phyloP scores from a whole-genome alignment of 495 filamentous ascomycete species.

The Cercophora sp. region DNA sequence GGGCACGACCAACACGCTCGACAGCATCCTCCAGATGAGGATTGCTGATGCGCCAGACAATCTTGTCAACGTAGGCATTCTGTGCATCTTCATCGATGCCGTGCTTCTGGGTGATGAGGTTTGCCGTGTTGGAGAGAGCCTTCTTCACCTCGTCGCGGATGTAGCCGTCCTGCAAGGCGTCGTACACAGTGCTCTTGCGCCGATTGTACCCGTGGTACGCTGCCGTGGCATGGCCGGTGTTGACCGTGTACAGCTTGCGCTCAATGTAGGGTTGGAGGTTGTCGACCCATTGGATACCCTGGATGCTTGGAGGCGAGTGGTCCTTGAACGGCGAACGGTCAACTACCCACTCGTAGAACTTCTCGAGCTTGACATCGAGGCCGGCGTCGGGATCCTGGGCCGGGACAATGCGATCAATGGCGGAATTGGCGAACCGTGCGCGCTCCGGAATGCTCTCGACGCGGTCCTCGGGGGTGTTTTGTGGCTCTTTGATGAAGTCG shows the following conservation, averaged over 20 bases:
- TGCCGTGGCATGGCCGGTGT: conserved; percentile 95
- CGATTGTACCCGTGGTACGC: conserved; percentile 89
- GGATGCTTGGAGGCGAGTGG: conserved; percentile 56
- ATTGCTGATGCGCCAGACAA: conserved; percentile 88
- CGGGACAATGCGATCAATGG: conserved; percentile 96
- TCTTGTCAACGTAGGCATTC: conserved; percentile 84
- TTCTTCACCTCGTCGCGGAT: conserved; percentile 72
- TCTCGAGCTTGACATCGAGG: conserved; percentile 90
- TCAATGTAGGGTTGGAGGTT: conserved; percentile 93
- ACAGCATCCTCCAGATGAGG: conserved; percentile 90
- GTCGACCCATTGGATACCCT: conserved; percentile 88
- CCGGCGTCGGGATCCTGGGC: conserved; percentile 73
- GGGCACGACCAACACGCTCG: conserved; percentile 92
- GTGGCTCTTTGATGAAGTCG: conserved; percentile 68
- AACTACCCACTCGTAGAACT: conserved; percentile 98
- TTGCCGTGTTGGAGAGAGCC: conserved; percentile 74
- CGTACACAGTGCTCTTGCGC: conserved; percentile 80
- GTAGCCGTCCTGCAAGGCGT: conserved; percentile 62
- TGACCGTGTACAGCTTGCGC: conserved; percentile 98
- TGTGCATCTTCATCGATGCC: conserved; percentile 73
- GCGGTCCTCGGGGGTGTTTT: conserved; percentile 58
- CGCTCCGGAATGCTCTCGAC: conserved; percentile 58
- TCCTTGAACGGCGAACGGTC: conserved; percentile 73
- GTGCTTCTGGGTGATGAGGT: conserved; percentile 82
- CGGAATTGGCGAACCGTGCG: conserved; percentile 88